Conservation (phyloP, 1,284 basidiomycete genomes). For the Cryptococcus wingfieldii region DNA sequence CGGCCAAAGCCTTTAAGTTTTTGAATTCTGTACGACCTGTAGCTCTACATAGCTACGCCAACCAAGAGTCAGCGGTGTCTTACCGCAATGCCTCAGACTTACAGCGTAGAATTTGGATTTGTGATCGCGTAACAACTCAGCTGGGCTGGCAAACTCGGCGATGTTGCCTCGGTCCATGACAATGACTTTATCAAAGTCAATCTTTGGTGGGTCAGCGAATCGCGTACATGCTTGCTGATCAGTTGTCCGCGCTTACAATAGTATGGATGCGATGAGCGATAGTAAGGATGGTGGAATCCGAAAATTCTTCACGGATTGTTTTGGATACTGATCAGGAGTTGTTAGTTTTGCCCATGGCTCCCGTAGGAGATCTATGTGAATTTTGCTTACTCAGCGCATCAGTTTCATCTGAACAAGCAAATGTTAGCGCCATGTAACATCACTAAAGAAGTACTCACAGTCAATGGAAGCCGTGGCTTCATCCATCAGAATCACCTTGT, state of each 20-base stretch:
- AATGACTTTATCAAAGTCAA: constrained; percentile 76
- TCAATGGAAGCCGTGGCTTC: constrained; percentile 63
- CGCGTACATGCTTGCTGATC: not conserved
- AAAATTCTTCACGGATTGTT: constrained; percentile 54
- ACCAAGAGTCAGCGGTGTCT: constrained; percentile 1
- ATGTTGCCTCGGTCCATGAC: constrained; percentile 59
- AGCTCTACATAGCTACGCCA: constrained; percentile 63
- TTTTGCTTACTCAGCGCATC: constrained; percentile 55
- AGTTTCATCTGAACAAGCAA: constrained; percentile 57
- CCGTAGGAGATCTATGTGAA: not conserved
- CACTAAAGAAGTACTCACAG: constrained; percentile 11
- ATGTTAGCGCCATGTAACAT: constrained; percentile 10
- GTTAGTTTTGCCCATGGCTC: not conserved
- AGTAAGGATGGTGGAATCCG: constrained; percentile 55
- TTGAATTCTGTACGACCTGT: constrained; percentile 75
- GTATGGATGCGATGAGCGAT: constrained; percentile 66
- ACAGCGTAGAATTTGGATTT: constrained; percentile 64
- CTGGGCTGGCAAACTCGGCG: constrained; percentile 74
- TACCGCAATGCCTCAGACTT: constrained; percentile 4
- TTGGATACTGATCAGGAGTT: constrained; percentile 33
- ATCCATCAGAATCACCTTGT: constrained; percentile 74
- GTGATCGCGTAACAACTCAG: constrained; percentile 61
- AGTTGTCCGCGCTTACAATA: constrained; percentile 52
- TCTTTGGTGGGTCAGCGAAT: constrained; percentile 36
- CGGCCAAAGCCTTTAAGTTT: constrained; percentile 53